Conservation (phyloP, 441 rosid genomes). For the Aquilaria agallochum region DNA sequence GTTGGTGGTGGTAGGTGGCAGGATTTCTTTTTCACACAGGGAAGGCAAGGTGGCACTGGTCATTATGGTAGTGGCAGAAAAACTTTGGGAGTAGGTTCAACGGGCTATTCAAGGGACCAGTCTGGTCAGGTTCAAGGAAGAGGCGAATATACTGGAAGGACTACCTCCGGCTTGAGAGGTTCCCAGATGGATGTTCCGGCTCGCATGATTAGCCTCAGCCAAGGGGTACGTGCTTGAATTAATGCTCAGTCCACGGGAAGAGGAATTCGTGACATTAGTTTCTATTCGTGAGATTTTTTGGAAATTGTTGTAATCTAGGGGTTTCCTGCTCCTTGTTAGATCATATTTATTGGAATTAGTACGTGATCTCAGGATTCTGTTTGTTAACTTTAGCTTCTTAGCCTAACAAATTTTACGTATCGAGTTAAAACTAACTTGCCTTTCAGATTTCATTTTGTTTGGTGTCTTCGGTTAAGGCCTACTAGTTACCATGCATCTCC, state of each 20-base stretch:
- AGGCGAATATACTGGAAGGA: conserved; percentile 49
- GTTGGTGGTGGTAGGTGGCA: conserved; percentile 69
- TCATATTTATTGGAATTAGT: no score
- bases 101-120: conserved; percentile 41
- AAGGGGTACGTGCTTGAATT: conserved; percentile 40
- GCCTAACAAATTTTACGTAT: no score
- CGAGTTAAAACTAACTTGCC: no score
- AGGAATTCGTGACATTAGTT: background rate
- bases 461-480: no score
- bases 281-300: background rate
- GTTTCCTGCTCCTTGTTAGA: background rate
- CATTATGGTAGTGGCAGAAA: conserved; percentile 54
- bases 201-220: conserved; percentile 74
- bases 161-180: conserved; percentile 39
- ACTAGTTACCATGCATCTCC: no score
- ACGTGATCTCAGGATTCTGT: no score
- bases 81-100: conserved; percentile 30
- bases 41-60: conserved; percentile 51
- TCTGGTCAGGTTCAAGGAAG: conserved; percentile 41
- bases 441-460: no score
- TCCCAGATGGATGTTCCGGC: conserved; percentile 53
- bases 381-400: no score
- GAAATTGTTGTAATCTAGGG: conserved; percentile 5
- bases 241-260: background rate
- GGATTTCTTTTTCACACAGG: conserved; percentile 46